Percentiles rank a stretch among this genome's conserved stretches.
Conservation (phyloP, 257 asterid species). For the Anisodus acutangulus region DNA sequence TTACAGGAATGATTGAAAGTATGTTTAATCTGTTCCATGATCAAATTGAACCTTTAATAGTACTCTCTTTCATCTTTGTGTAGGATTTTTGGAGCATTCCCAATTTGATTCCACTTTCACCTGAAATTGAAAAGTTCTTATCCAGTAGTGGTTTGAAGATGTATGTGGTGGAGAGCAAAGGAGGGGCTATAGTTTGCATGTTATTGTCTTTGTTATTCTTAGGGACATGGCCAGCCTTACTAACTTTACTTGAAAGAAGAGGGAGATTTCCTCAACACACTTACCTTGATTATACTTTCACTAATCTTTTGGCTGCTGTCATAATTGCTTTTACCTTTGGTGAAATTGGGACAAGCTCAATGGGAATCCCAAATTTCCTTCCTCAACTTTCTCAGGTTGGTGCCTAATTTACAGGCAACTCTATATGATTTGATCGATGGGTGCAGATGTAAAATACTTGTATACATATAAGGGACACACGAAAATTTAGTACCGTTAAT, state of each 20-base stretch:
- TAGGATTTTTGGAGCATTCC: constrained; percentile 48
- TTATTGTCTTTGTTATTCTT: constrained; percentile 68
- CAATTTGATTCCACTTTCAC: constrained; percentile 35
- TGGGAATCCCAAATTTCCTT: constrained; percentile 64
- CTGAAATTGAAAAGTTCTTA: constrained; percentile 15
- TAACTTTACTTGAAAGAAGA: constrained; percentile 81
- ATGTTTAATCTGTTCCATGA: not conserved
- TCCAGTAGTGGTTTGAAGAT: constrained; percentile 47
- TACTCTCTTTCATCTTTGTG: not conserved
- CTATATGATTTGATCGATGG: not conserved
- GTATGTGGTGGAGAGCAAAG: constrained; percentile 94
- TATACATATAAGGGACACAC: not conserved
- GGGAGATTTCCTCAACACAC: constrained; percentile 97
- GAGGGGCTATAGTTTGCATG: constrained; percentile 94
- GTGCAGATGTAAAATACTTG: not conserved
- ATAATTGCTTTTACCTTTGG: constrained; percentile 86
- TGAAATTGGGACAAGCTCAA: constrained; percentile 60
- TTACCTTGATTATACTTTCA: constrained; percentile 84
- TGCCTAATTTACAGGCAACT: not conserved
- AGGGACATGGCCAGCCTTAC: constrained; percentile 97
- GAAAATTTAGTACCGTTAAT: not conserved
- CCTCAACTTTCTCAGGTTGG: constrained; percentile 76
- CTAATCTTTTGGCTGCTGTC: constrained; percentile 84
- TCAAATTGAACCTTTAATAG: not conserved
- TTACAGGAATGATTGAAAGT: not conserved